Conservation (phyloP, 176 grass and related monocot genomes). For the Leersia perrieri region DNA sequence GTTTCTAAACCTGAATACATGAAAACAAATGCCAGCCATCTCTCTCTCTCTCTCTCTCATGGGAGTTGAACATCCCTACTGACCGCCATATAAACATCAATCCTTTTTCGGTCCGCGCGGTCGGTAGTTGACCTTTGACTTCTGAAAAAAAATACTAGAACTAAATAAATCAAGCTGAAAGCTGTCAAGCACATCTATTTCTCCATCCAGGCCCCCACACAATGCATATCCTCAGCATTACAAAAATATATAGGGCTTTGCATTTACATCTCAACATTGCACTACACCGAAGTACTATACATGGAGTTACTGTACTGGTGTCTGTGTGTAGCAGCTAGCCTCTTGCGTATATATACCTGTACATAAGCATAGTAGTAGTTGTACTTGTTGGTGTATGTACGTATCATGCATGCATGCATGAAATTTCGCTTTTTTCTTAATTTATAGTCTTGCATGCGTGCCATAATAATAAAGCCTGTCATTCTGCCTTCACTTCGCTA, state of each 20-base stretch:
- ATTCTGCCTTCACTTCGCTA: neutral
- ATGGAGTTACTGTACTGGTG: neutral
- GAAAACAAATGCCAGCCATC: too few species aligned
- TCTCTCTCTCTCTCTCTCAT: neutral
- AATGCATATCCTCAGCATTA: too few species aligned
- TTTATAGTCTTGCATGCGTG: neutral
- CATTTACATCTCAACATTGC: neutral
- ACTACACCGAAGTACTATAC: neutral
- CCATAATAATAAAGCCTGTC: neutral
- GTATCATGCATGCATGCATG: neutral
- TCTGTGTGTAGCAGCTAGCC: neutral
- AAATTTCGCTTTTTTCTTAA: neutral
- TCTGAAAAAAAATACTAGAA: neutral
- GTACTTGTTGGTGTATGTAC: neutral
- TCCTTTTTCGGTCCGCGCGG: slow-evolving; percentile 6
- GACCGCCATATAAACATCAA: slow-evolving; percentile 49
- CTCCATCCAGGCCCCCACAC: neutral
- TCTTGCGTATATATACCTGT: neutral
- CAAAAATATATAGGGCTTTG: neutral
- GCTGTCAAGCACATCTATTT: neutral
- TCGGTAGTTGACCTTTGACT: neutral
- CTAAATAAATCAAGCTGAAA: neutral
- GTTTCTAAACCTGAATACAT: too few species aligned
- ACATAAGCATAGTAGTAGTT: neutral
- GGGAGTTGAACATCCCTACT: slow-evolving; percentile 47